These are phyloP conservation scores for Trichoderma asperellum DNA, from an alignment of 2,329 filamentous ascomycete species.

Conservation along the genomic window DNA sequence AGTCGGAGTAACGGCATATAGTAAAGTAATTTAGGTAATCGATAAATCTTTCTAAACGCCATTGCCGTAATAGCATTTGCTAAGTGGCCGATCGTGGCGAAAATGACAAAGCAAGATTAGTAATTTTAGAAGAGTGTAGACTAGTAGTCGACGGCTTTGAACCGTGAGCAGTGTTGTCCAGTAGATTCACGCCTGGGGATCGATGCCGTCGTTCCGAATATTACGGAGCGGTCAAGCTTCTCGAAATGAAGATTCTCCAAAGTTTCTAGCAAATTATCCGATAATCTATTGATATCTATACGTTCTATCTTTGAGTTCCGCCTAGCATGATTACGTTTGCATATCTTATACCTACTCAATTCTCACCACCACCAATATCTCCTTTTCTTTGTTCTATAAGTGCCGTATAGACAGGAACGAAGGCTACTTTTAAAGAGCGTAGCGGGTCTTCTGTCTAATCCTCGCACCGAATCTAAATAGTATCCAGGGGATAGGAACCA, in stretches of 20 bases:
- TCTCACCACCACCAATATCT: not conserved
- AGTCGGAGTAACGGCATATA: not conserved
- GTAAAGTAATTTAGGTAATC: not conserved
- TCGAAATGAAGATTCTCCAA: not conserved
- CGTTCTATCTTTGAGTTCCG: not conserved
- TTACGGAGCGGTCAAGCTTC: no score
- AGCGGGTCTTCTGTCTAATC: slow-evolving; percentile 14
- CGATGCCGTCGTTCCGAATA: not conserved
- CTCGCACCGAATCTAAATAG: slow-evolving; percentile 27
- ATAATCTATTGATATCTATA: not conserved
- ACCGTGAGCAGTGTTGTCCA: not conserved
- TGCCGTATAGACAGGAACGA: not conserved
- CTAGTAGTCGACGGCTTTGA: not conserved
- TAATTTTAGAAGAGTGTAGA: not conserved
- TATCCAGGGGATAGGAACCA: slow-evolving; percentile 33
- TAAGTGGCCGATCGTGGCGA: not conserved
- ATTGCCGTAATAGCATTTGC: not conserved
- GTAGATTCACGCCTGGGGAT: not conserved
- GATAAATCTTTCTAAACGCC: no score
- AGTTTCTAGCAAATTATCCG: not conserved
- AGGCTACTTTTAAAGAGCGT: not conserved
- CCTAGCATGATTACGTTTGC: not conserved
- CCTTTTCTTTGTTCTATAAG: not conserved
- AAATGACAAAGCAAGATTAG: not conserved
- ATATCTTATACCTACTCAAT: not conserved